These are phyloP conservation scores for Choiromyces venosus DNA, from an alignment of 495 filamentous ascomycete genomes.

Conservation along the genomic window DNA sequence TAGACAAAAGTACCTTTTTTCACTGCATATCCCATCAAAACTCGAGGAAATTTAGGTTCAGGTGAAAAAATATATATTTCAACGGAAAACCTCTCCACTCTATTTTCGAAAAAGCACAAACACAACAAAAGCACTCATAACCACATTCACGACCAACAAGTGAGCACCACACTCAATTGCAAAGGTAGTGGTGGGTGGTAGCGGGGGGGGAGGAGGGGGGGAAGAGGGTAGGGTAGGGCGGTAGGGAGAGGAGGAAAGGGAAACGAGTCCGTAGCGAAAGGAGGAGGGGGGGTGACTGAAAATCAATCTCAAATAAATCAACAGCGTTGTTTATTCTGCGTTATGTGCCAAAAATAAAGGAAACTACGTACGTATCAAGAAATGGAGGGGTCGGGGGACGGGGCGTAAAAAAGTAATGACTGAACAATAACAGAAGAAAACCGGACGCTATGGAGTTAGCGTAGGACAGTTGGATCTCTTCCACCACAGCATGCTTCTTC, in stretches of 20 bases:
- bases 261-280: slow-evolving; percentile 11
- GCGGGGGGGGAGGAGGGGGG: slow-evolving; percentile 1
- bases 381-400: slow-evolving; percentile 33
- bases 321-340: slow-evolving; percentile 31
- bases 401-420: slow-evolving; percentile 31
- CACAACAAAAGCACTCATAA: neutral
- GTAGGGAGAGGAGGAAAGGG: neutral
- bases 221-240: slow-evolving; percentile 1
- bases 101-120: slow-evolving; percentile 7
- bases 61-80: slow-evolving; percentile 4
- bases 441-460: slow-evolving; percentile 28
- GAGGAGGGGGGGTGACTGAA: slow-evolving; percentile 17
- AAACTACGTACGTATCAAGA: slow-evolving; percentile 26
- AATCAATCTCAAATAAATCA: slow-evolving; percentile 19
- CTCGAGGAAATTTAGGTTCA: neutral
- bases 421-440: slow-evolving; percentile 32
- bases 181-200: neutral
- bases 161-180: neutral
- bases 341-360: slow-evolving; percentile 36
- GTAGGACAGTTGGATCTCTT: slow-evolving; percentile 20
- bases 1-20: slow-evolving; percentile 2
- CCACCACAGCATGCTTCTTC: slow-evolving; percentile 27
- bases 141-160: neutral
- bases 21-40: slow-evolving; percentile 9
- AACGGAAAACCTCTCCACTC: neutral